phyloP scores from a whole-genome alignment of 1,284 basidiomycete genomes.

The Fistulinella cinereoalba region DNA sequence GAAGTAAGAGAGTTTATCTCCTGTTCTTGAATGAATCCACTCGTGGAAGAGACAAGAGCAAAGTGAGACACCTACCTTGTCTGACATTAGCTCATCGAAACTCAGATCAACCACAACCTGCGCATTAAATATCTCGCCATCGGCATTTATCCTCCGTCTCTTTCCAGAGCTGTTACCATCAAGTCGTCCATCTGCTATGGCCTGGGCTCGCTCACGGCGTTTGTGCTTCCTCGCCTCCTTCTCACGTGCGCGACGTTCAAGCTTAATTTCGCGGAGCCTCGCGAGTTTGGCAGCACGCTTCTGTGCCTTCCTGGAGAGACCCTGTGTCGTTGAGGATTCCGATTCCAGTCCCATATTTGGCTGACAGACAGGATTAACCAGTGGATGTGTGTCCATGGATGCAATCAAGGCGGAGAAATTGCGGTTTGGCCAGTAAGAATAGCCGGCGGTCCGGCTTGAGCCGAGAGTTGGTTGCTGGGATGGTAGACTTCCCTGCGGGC shows the following conservation, averaged over 20 bases:
- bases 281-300: constrained; percentile 75
- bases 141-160: constrained; percentile 37
- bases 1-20: constrained; percentile 86
- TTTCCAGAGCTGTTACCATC: constrained; percentile 47
- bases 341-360: constrained; percentile 8
- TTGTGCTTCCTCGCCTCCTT: constrained; percentile 69
- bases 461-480: constrained; percentile 15
- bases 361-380: constrained; percentile 10
- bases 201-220: constrained; percentile 53
- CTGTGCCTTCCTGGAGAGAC: constrained; percentile 76
- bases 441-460: constrained; percentile 22
- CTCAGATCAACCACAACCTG: constrained; percentile 86
- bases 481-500: not conserved
- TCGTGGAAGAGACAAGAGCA: constrained; percentile 15
- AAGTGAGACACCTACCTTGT: constrained; percentile 65
- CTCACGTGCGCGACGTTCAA: constrained; percentile 73
- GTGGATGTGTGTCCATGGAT: constrained; percentile 19
- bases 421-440: constrained; percentile 3
- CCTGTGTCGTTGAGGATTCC: constrained; percentile 23
- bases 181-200: constrained; percentile 53
- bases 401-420: not conserved
- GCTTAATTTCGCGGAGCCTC: constrained; percentile 62
- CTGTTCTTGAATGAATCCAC: constrained; percentile 40
- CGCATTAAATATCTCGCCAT: constrained; percentile 59
- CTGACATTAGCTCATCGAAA: constrained; percentile 93